These are phyloP conservation scores for Craterostigma plantagineum DNA, from an alignment of 257 asterid genomes.

Conservation along the genomic window DNA sequence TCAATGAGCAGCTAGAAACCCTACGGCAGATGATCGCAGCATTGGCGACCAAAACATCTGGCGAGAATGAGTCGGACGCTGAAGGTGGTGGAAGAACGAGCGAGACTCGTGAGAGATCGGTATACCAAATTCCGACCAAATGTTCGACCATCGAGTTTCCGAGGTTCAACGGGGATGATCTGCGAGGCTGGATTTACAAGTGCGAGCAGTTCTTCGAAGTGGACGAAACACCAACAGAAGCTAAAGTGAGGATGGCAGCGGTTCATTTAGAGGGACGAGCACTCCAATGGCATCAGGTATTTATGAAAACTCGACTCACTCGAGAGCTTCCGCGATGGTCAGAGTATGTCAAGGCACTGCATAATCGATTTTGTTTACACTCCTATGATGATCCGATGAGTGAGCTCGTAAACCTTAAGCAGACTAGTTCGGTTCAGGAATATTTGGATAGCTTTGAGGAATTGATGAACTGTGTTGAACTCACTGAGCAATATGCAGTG, in stretches of 20 bases:
- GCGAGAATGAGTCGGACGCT: no score
- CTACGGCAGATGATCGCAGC: no score
- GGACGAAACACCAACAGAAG: neutral
- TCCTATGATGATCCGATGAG: neutral
- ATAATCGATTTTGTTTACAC: neutral
- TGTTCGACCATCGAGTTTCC: no score
- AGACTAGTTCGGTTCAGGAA: neutral
- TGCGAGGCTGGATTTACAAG: neutral
- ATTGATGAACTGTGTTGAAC: neutral
- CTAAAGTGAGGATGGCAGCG: neutral
- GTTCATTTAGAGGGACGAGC: neutral
- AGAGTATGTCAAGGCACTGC: neutral
- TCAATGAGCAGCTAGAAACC: no score
- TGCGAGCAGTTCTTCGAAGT: neutral
- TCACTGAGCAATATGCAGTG: neutral
- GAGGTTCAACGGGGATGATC: neutral
- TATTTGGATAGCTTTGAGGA: neutral
- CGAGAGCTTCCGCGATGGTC: neutral
- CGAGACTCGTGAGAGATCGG: no score
- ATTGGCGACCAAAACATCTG: no score
- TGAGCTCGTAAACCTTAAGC: neutral
- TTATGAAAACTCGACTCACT: neutral
- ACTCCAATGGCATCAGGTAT: neutral
- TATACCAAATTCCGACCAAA: no score
- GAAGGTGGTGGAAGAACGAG: no score